These are phyloP conservation scores for Magnaporthiopsis poae DNA, from an alignment of 2,329 filamentous ascomycete genomes.

Conservation along the genomic window DNA sequence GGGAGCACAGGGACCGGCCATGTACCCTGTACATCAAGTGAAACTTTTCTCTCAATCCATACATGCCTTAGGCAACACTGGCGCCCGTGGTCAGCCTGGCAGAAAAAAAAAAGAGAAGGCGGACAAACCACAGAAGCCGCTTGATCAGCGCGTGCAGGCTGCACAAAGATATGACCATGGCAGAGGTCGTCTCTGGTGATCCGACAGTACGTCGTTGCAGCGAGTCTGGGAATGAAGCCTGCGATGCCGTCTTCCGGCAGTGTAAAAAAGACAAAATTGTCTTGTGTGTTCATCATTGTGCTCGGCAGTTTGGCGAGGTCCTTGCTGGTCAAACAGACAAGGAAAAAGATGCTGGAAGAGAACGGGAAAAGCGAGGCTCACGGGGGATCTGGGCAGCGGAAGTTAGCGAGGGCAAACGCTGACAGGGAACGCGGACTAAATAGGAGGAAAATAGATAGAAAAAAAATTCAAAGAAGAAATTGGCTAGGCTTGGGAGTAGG, in stretches of 20 bases:
- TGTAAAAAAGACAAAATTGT: neutral
- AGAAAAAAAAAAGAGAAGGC: neutral
- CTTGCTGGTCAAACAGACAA: neutral
- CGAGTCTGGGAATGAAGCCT: neutral
- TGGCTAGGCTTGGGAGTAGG: neutral
- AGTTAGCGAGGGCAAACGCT: neutral
- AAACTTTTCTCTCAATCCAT: neutral
- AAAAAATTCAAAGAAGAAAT: neutral
- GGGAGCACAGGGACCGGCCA: neutral
- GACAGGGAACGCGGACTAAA: neutral
- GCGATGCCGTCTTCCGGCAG: neutral
- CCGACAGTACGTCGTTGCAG: neutral
- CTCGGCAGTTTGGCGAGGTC: constrained; percentile 1
- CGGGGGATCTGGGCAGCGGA: neutral
- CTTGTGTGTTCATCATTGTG: constrained; percentile 5
- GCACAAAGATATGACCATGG: neutral
- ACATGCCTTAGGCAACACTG: neutral
- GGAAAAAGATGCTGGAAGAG: neutral
- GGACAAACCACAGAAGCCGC: neutral
- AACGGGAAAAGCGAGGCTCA: neutral
- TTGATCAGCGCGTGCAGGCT: neutral
- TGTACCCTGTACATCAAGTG: neutral
- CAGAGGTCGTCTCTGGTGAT: neutral
- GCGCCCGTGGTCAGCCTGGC: neutral
- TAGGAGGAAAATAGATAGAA: constrained; percentile 1